Conservation (phyloP, 805 yeast species). For the Myxozyma mucilagina region DNA sequence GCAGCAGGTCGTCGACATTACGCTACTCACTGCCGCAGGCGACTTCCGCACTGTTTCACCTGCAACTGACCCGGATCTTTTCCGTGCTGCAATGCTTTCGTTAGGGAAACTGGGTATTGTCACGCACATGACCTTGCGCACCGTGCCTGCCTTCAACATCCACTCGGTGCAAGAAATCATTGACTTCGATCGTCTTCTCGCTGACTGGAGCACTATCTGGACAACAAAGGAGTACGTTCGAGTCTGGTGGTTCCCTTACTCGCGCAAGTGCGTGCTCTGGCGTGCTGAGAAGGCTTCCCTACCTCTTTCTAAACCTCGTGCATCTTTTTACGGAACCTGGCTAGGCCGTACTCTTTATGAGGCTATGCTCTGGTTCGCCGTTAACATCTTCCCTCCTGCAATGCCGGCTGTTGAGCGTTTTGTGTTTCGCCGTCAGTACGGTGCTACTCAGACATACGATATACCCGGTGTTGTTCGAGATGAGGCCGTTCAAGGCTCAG, state of each 20-base stretch:
- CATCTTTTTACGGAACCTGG: constrained; percentile 82
- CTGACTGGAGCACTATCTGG: constrained; percentile 69
- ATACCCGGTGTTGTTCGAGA: constrained; percentile 48
- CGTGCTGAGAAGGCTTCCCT: constrained; percentile 77
- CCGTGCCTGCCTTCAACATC: constrained; percentile 80
- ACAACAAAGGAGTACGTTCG: constrained; percentile 86
- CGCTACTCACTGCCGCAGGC: constrained; percentile 75
- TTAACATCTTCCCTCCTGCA: constrained; percentile 65
- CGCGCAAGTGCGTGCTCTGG: constrained; percentile 85
- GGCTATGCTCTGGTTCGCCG: constrained; percentile 74
- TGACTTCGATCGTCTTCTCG: constrained; percentile 68
- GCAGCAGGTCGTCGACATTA: constrained; percentile 79
- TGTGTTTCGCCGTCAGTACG: constrained; percentile 83
- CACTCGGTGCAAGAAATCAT: constrained; percentile 81
- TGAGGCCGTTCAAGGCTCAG: constrained; percentile 73
- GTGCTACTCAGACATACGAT: constrained; percentile 62
- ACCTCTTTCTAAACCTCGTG: constrained; percentile 61
- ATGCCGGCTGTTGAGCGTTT: constrained; percentile 86
- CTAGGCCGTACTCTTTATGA: constrained; percentile 81
- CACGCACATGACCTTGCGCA: constrained; percentile 78
- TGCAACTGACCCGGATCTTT: constrained; percentile 60
- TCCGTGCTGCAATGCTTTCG: constrained; percentile 79
- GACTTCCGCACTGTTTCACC: constrained; percentile 67
- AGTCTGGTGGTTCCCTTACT: constrained; percentile 97
- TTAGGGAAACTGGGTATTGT: constrained; percentile 91